Evolutionary conservation across 116 monocot genomes (phyloP), one percentile per base, ranked within the genome.

Genomic region (Thalassia testudinum): DNA sequence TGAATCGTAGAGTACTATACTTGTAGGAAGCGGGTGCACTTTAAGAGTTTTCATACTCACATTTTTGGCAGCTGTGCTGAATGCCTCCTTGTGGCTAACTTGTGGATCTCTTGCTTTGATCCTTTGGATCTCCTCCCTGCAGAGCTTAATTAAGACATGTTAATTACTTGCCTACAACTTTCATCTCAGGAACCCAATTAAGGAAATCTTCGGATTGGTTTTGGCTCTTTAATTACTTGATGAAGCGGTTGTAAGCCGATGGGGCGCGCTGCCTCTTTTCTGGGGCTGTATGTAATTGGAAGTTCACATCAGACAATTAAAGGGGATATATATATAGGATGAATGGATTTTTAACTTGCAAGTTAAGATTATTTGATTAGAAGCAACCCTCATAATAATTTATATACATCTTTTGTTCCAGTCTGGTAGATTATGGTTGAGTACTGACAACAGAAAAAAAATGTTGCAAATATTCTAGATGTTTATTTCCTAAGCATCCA

Each of bases 41-140:
- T 26, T 13, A 26, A 25, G 43, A 11, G 12, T n/a, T 54, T 49
- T 3, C 3, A 34, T 34, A 34, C 27, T 26, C 27, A 95, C 95
- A 65, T 88, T 95, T 68, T 95, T 95, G 53, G 95, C 81, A 53
- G 95, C 95, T 25, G 72, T 54, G 60, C 88, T 88, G 74, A 95
- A 95, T 38, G 88, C 95, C 56, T 88, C 78, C 60, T 88, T 95
- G 74, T 95, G 95, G 24, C 67, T 79, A 49, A 95, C 81, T 57
- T 47, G 61, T 47, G 87, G 84, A 14, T 87, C 44, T 51, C 56
- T 70, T 6, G 73, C 72, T 68, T 95, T 95, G 23, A 95, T 84
- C 78, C 95, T 75, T 61, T 74, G 61, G 40, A 95, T 95, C 67
- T 95, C 95, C 57, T 95, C 95, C 64, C 95, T 95, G 73, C 63